Percentiles rank a stretch among this genome's conserved stretches.
Evolutionary conservation across 116 monocot genomes (phyloP).

Genomic region (Posidonia oceanica): DNA sequence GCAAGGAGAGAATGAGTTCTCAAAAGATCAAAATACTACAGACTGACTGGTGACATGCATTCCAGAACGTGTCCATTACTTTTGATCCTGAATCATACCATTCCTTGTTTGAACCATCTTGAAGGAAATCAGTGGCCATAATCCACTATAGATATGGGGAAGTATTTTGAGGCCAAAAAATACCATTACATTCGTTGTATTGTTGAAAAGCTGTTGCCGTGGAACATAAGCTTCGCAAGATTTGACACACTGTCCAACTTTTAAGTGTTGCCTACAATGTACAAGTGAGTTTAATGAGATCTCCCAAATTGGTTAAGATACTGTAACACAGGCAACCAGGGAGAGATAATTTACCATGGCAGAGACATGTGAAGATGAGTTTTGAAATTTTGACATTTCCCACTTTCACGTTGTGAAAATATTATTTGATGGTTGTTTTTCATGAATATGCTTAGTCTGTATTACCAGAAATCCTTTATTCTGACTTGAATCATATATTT

Average conservation of each 20-base stretch:
- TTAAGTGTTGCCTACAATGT: not conserved
- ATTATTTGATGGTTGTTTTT: not conserved
- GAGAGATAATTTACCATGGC: not conserved
- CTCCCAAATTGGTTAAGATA: not conserved
- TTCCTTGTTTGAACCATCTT: not conserved
- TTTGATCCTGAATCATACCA: not conserved
- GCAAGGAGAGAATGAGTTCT: not conserved
- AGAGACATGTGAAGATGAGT: not conserved
- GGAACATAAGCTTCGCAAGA: not conserved
- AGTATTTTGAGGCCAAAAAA: not conserved
- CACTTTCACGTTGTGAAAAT: not conserved
- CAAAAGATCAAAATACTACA: not conserved
- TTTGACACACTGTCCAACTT: not conserved
- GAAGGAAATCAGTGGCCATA: not conserved
- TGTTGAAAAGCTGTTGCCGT: not conserved
- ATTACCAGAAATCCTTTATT: not conserved
- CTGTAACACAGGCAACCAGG: not conserved
- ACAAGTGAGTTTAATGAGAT: not conserved
- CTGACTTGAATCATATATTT: too few species aligned
- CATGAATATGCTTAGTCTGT: not conserved
- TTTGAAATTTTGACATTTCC: not conserved
- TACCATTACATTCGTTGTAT: not conserved
- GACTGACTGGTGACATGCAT: not conserved
- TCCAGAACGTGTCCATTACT: not conserved
- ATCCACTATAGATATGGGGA: not conserved